phyloP scores from a whole-genome alignment of 352 stramenopile species.

The Globisporangium nodosum region DNA sequence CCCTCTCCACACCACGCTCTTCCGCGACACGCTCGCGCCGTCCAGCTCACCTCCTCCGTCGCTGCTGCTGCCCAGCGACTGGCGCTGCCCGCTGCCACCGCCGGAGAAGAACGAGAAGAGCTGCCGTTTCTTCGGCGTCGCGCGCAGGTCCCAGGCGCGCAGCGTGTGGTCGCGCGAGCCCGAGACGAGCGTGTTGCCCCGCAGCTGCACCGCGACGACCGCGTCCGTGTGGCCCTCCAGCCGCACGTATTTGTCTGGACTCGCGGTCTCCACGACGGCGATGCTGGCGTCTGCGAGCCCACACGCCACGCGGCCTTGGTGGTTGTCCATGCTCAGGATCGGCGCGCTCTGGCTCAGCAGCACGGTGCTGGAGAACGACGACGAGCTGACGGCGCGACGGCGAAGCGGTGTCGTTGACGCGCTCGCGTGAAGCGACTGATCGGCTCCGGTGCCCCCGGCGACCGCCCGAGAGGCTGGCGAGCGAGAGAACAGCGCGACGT shows the following conservation, averaged over 20 bases:
- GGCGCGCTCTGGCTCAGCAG: constrained; percentile 21
- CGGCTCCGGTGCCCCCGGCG: neutral
- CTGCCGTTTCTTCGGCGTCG: constrained; percentile 46
- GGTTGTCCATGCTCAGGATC: constrained; percentile 50
- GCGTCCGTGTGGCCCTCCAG: constrained; percentile 59
- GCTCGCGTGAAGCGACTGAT: neutral
- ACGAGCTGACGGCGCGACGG: constrained; percentile 8
- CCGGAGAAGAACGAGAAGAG: constrained; percentile 65
- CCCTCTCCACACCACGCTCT: constrained; percentile 55
- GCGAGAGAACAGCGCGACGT: constrained; percentile 17
- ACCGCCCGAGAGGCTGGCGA: constrained; percentile 4
- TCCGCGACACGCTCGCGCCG: constrained; percentile 45
- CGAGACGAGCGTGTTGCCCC: constrained; percentile 58
- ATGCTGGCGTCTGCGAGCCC: constrained; percentile 36
- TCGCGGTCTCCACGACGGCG: constrained; percentile 32
- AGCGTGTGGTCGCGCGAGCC: constrained; percentile 68
- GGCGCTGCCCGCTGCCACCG: constrained; percentile 4
- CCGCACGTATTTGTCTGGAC: constrained; percentile 23
- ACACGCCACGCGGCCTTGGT: constrained; percentile 44
- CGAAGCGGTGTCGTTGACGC: neutral
- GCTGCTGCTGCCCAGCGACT: constrained; percentile 7
- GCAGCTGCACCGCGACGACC: constrained; percentile 50
- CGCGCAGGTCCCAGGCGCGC: constrained; percentile 62
- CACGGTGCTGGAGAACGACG: constrained; percentile 9
- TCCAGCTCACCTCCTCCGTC: constrained; percentile 37